Base-by-base conservation (phyloP, 352 stramenopile genomes). In the Peronospora farinosa region DNA sequence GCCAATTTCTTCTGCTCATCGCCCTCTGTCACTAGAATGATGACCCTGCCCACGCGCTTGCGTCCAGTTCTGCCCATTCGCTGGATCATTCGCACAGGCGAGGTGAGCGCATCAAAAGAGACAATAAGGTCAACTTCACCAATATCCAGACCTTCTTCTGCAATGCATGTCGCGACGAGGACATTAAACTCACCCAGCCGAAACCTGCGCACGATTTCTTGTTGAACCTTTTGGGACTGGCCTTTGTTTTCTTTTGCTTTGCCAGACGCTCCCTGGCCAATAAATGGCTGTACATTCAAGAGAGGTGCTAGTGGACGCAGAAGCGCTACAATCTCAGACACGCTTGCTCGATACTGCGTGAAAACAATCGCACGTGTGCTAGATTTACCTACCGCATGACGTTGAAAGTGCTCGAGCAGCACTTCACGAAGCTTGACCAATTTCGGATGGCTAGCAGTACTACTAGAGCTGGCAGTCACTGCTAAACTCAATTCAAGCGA, bases 341-440 rank as follows among this genome's bases (percentile, higher is more conserved):
- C 96, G 48, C 84, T 97, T 35, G 88, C 85, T 52, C 97, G 82
- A 61, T 93, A 97, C 54, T 99, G 91, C 6, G 95, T 97, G 65
- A 99, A 99, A 3, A 99, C 93, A 51, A 99, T 99, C 4, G 86
- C 95, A 9, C 95, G 72, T 5, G 95, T 98, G 31, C 78, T 96
- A 30, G 76, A 89, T 21, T 69, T 57, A 0, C 68, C 79, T 5
- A 55, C 56, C 3, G 69, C 50, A 60, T 96, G 80, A 11, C 83
- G 74, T 28, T 84, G 58, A 47, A 95, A 92, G 40, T 96, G 82
- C 32, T 96, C 83, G n/a, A 88, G 63, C 8, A 95, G 60, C 15
- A 94, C 78, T 36, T 95, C 67, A 12, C 83, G 86, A 40, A 98
- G 81, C 67, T 99, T 98, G 10, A 89, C 61, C 1, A 92, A 52